These are phyloP conservation scores for Phytopythium sindhum DNA, from an alignment of 352 stramenopile genomes.

Conservation along the genomic window DNA sequence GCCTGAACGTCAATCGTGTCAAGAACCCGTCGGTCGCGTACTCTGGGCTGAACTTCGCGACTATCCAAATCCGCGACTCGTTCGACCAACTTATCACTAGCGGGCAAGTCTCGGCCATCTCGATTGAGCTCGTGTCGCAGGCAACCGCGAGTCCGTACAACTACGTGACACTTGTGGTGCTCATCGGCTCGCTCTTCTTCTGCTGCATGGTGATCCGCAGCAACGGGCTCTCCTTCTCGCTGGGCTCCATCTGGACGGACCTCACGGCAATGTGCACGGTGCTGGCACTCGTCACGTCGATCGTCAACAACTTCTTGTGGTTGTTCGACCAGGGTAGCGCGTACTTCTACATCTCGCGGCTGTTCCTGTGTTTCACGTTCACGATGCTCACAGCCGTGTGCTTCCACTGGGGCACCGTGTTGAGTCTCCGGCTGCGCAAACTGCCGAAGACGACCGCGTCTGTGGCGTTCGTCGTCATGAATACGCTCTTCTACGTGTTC, in stretches of 20 bases:
- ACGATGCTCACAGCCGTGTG: constrained; percentile 87
- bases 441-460: constrained; percentile 65
- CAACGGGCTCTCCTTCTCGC: constrained; percentile 78
- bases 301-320: constrained; percentile 88
- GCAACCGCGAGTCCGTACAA: constrained; percentile 82
- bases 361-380: constrained; percentile 84
- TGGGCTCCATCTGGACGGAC: constrained; percentile 85
- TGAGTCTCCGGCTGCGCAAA: constrained; percentile 74
- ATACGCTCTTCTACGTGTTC: constrained; percentile 79
- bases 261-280: constrained; percentile 84
- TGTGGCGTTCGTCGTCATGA: constrained; percentile 65
- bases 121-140: constrained; percentile 56
- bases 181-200: constrained; percentile 79
- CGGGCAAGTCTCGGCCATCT: constrained; percentile 70
- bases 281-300: constrained; percentile 59
- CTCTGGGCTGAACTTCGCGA: constrained; percentile 62
- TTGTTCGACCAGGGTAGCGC: constrained; percentile 53
- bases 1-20: constrained; percentile 57
- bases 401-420: constrained; percentile 85
- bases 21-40: constrained; percentile 73
- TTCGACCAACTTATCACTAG: constrained; percentile 52
- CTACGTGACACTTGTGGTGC: constrained; percentile 84
- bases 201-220: constrained; percentile 80
- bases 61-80: constrained; percentile 50
- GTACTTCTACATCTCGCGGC: constrained; percentile 82